phyloP scores from a whole-genome alignment of 495 filamentous ascomycete species.

The Aspergillus kassunensis region DNA sequence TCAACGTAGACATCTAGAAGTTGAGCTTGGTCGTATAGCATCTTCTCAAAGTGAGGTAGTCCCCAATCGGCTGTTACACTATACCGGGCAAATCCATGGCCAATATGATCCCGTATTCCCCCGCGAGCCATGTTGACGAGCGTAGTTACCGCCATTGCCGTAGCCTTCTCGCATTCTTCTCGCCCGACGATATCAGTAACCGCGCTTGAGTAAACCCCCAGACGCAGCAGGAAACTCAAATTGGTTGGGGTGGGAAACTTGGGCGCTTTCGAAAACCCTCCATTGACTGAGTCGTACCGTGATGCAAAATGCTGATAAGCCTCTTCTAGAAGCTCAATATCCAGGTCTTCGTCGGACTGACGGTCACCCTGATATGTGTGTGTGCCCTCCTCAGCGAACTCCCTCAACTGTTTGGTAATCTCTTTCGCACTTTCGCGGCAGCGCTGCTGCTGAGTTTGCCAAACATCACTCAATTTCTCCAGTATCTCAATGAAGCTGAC shows the following conservation, averaged over 20 bases:
- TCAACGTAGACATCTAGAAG: constrained; percentile 84
- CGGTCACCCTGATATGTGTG: constrained; percentile 52
- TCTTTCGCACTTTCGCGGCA: constrained; percentile 79
- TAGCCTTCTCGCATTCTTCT: constrained; percentile 69
- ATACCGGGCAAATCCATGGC: constrained; percentile 85
- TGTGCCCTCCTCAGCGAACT: constrained; percentile 84
- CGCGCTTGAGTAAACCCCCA: constrained; percentile 65
- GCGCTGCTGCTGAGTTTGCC: constrained; percentile 76
- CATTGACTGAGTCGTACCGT: constrained; percentile 73
- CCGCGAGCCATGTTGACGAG: constrained; percentile 78
- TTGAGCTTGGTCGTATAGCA: constrained; percentile 93
- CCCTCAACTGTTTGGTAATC: constrained; percentile 72
- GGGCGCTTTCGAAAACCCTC: constrained; percentile 70
- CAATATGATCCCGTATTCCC: constrained; percentile 89
- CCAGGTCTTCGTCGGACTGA: constrained; percentile 62
- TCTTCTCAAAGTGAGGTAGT: constrained; percentile 96
- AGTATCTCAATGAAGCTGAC: constrained; percentile 77
- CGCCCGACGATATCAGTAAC: constrained; percentile 84
- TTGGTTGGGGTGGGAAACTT: constrained; percentile 93
- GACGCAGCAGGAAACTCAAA: constrained; percentile 73
- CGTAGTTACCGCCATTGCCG: constrained; percentile 77
- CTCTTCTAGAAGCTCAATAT: constrained; percentile 88
- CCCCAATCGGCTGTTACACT: constrained; percentile 89
- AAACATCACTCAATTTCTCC: constrained; percentile 73
- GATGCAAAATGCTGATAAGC: constrained; percentile 74